Percentiles rank a stretch among this genome's conserved stretches.
Conservation (phyloP, 2,329 filamentous ascomycete genomes). For the Phaeoacremonium minimum region DNA sequence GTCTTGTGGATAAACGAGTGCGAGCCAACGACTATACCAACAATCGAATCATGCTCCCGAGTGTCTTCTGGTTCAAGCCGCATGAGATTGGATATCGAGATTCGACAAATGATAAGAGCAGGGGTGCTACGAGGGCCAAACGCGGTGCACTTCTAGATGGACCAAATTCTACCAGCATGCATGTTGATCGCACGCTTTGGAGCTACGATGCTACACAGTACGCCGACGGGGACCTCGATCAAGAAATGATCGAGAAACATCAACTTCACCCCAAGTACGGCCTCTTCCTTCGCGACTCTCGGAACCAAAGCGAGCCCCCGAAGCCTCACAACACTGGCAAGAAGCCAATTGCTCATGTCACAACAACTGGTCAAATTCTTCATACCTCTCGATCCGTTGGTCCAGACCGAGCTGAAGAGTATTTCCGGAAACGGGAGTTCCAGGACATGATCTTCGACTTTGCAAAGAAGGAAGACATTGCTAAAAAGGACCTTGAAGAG, state of each 20-base stretch:
- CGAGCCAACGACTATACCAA: slow-evolving; percentile 33
- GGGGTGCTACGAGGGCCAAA: slow-evolving; percentile 46
- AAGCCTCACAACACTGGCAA: slow-evolving; percentile 36
- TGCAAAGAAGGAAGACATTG: slow-evolving; percentile 17
- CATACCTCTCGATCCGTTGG: slow-evolving; percentile 35
- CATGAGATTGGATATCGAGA: slow-evolving; percentile 58
- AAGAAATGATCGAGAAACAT: slow-evolving; percentile 43
- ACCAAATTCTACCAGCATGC: slow-evolving; percentile 49
- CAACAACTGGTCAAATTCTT: slow-evolving; percentile 39
- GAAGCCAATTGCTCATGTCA: slow-evolving; percentile 44
- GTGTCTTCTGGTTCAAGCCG: slow-evolving; percentile 41
- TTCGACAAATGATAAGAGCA: slow-evolving; percentile 50
- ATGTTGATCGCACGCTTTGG: slow-evolving; percentile 49
- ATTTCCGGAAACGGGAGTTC: slow-evolving; percentile 14
- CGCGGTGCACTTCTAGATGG: slow-evolving; percentile 49
- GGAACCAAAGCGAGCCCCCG: slow-evolving; percentile 37
- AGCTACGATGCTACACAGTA: slow-evolving; percentile 48
- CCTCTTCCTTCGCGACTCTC: slow-evolving; percentile 43
- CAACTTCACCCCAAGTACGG: slow-evolving; percentile 49
- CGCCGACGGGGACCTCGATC: slow-evolving; percentile 45
- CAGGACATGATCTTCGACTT: slow-evolving; percentile 13
- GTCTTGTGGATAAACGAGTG: slow-evolving; percentile 35
- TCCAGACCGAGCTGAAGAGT: slow-evolving; percentile 9
- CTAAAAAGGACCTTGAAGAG: slow-evolving; percentile 12
- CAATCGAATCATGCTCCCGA: slow-evolving; percentile 51